These are phyloP conservation scores for Leccinum aurantiacum DNA, from an alignment of 768 basidiomycete species.

Conservation along the genomic window DNA sequence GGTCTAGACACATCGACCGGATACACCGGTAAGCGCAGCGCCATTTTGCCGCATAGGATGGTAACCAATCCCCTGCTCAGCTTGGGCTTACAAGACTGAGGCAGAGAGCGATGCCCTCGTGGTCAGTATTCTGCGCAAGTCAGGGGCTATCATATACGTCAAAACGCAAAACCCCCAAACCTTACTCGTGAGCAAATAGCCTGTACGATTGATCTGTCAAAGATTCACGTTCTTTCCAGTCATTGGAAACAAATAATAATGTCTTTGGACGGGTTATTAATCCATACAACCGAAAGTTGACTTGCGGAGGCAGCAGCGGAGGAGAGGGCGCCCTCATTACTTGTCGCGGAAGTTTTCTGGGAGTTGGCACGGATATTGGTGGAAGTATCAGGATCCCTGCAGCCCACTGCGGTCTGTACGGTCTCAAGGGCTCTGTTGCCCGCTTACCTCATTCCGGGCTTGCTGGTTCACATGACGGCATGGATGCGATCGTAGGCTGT, in stretches of 20 bases:
- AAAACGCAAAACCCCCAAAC: constrained; percentile 52
- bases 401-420: constrained; percentile 42
- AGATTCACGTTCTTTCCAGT: constrained; percentile 32
- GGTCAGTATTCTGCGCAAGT: constrained; percentile 43
- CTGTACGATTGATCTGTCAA: neutral
- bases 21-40: constrained; percentile 22
- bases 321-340: constrained; percentile 49
- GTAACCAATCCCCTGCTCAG: constrained; percentile 24
- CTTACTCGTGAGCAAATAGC: constrained; percentile 39
- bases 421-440: constrained; percentile 47
- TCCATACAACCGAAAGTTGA: constrained; percentile 53
- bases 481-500: constrained; percentile 53
- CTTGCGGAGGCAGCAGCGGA: constrained; percentile 48
- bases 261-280: constrained; percentile 62
- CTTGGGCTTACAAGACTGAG: constrained; percentile 40
- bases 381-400: constrained; percentile 47
- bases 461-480: constrained; percentile 49
- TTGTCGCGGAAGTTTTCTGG: constrained; percentile 40
- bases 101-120: constrained; percentile 44
- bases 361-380: constrained; percentile 50
- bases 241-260: constrained; percentile 54
- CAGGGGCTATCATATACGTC: constrained; percentile 46
- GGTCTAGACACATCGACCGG: constrained; percentile 42
- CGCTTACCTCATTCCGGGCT: constrained; percentile 53
- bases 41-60: neutral